Base-by-base conservation (phyloP, 768 basidiomycete species). In the Cyathus striatus region DNA sequence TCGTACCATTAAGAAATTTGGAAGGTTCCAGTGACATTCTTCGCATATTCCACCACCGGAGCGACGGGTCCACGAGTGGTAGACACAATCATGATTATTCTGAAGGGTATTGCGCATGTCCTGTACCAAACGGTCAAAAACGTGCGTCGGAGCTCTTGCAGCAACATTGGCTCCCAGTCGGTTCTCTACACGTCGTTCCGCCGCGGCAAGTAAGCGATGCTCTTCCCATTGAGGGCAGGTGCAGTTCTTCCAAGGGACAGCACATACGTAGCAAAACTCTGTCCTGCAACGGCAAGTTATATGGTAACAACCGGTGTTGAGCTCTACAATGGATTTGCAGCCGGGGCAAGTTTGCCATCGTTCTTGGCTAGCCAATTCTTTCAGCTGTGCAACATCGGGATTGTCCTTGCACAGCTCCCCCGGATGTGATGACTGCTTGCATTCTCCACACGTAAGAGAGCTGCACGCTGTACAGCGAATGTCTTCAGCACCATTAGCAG, bases 201-300 rank as follows among this genome's bases (percentile, higher is more conserved):
- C 81, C 3, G 63, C 70, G 3, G 48, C 62, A 23, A 72, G 14
- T 26, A 68, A 50, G 4, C 64, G 58, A 0, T 49, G 40, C 44
- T 86, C 84, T 5, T 86, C 81, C 81, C 83, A 86, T 35, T 80
- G 79, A 0, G 64, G 63, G 46, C 85, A 87, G 0, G 1, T 4
- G 43, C 85, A 89, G 0, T 60, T 69, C 60, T 79, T 84, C 84
- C 84, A 87, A 7, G 46, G 63, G 22, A 55, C 70, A 0, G 76
- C 76, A 52, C 86, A 87, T 6, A 79, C 38, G 52, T 86, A 84
- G 51, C 83, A 85, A 56, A 85, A 84, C 49, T 85, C 54, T 0
- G 67, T 62, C 5, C 65, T 58, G 53, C 81, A 82, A 17, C 70
- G 66, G 47, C 82, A 85, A 12, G 72, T 80, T 62, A 85, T 83